Percentiles rank a stretch among this genome's conserved stretches.
Evolutionary conservation across 805 yeast genomes (phyloP).

Genomic region (Metschnikowia proteae): DNA sequence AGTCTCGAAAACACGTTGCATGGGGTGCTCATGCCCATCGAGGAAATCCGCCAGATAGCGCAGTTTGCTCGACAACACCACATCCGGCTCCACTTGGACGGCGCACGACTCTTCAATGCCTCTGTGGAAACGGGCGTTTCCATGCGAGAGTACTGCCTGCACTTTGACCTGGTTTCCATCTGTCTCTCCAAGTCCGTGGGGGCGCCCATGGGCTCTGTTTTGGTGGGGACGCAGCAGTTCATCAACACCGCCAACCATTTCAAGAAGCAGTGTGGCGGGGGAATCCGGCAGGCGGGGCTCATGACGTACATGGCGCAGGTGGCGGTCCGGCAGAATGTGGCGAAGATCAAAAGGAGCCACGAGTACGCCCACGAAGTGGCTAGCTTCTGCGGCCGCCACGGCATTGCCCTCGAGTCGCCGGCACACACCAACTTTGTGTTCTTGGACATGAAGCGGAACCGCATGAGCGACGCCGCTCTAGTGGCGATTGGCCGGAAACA

Average conservation of each 20-base stretch:
- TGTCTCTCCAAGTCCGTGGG: conserved; percentile 89
- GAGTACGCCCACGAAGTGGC: conserved; percentile 51
- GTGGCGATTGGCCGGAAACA: conserved; percentile 53
- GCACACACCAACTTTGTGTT: conserved; percentile 83
- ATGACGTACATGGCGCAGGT: conserved; percentile 75
- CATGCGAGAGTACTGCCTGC: conserved; percentile 63
- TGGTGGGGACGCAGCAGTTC: conserved; percentile 62
- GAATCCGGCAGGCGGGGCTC: conserved; percentile 84
- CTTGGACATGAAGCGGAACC: conserved; percentile 51
- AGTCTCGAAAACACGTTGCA: conserved; percentile 86
- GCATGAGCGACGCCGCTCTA: conserved; percentile 55
- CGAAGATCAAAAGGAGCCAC: conserved; percentile 50
- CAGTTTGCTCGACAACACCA: conserved; percentile 60
- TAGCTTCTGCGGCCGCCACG: conserved; percentile 47
- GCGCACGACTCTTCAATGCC: conserved; percentile 97
- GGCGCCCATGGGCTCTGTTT: conserved; percentile 88
- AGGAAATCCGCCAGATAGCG: conserved; percentile 68
- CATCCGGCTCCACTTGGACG: conserved; percentile 77
- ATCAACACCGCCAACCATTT: conserved; percentile 76
- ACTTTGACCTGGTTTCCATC: conserved; percentile 85
- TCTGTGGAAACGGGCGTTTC: conserved; percentile 66
- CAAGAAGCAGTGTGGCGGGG: conserved; percentile 91
- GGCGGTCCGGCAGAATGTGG: conserved; percentile 72
- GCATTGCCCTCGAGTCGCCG: conserved; percentile 64
- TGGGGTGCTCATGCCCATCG: conserved; percentile 77